Evolutionary conservation across 352 stramenopile species (phyloP), one percentile per base, ranked within the genome.

Genomic region (Phytophthora melonis): DNA sequence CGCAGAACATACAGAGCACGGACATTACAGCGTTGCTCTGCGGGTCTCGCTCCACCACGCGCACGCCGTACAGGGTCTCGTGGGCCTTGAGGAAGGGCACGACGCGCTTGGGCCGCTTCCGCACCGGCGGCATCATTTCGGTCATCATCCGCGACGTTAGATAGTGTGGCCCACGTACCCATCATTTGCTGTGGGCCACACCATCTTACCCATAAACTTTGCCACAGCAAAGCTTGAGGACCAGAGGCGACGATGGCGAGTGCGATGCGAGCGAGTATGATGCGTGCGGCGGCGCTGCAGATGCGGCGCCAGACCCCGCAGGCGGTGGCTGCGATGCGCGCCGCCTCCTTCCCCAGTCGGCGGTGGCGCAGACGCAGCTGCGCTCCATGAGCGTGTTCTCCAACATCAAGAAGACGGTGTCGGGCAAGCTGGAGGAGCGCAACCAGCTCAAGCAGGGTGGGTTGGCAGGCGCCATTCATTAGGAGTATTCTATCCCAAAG

Each of bases 391-490:
- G 90, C 68, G 71, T 96, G 47, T 93, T 96, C 67, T 83, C 78
- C 56, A 91, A 75, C 69, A 79, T 96, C 54, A 86, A 86, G 47
- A 86, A 95, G 63, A 82, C 84, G 8, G 82, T 96, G 34, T 86
- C 83, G 55, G 70, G 77, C 68, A 95, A 94, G 76, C 75, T 96
- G 66, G 84, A 95, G 76, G 81, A 94, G 75, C 87, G 88, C 77
- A 95, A 93, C 71, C 77, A 92, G 50, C 79, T 74, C 56, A 96
- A 96, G 71, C 84, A 93, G 58, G 79, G 88, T 95, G 30, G 5
- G 19, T 19, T 19, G 41, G 14, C 41, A 16, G 9, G 10, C 34
- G 10, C 4, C 10, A 7, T 32, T 41, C 10, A 14, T 13, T 19
- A 49, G 0, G 41, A 19, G 9, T 49, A 49, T 49, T 49, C 41